phyloP scores from a whole-genome alignment of 2,329 filamentous ascomycete genomes.

The Beauveria bassiana region DNA sequence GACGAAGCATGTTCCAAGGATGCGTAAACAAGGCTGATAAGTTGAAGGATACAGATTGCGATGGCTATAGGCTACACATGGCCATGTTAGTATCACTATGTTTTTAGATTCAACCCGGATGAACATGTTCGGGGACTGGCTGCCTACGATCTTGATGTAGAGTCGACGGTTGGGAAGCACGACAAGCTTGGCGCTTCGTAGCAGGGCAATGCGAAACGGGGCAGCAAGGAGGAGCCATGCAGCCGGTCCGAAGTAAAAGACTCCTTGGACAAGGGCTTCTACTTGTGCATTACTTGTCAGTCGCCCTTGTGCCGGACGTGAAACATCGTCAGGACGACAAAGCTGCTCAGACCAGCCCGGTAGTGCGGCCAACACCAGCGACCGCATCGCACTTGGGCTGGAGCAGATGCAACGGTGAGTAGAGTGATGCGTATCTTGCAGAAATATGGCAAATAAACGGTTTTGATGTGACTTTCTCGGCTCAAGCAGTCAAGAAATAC shows the following conservation, averaged over 20 bases:
- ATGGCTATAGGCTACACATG: neutral
- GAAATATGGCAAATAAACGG: neutral
- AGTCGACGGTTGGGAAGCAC: neutral
- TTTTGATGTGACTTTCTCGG: neutral
- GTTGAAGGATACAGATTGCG: neutral
- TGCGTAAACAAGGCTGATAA: neutral
- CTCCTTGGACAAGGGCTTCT: neutral
- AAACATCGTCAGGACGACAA: neutral
- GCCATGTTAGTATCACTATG: neutral
- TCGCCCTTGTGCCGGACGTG: neutral
- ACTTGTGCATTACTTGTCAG: neutral
- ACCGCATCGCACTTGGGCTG: neutral
- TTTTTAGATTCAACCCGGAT: neutral
- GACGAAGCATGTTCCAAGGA: neutral
- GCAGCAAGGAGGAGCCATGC: neutral
- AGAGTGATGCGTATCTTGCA: neutral
- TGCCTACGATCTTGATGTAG: neutral
- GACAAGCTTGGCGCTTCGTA: neutral
- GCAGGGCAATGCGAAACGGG: neutral
- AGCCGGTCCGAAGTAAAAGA: neutral
- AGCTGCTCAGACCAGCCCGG: neutral
- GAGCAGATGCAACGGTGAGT: neutral
- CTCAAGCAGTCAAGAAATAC: neutral
- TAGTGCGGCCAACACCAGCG: neutral
- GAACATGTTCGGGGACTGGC: no score